These are phyloP conservation scores for Thalassiosira livingstoniorum DNA, from an alignment of 352 stramenopile species.

Conservation along the genomic window DNA sequence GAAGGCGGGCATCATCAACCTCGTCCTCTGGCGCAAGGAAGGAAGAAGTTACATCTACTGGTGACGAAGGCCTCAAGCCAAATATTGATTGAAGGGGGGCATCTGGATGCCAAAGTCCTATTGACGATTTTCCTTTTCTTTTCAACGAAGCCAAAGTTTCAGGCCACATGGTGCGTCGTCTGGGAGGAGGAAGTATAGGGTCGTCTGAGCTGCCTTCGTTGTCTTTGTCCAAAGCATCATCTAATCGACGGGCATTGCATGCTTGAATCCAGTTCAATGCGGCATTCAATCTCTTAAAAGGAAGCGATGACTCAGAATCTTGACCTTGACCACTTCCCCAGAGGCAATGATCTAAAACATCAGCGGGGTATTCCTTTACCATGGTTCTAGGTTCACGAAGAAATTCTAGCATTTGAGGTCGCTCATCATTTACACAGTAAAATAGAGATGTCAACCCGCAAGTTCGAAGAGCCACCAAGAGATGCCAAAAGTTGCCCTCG, in stretches of 20 bases:
- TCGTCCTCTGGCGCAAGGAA: constrained; percentile 47
- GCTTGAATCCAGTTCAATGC: constrained; percentile 58
- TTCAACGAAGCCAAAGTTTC: constrained; percentile 42
- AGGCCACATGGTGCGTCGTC: constrained; percentile 57
- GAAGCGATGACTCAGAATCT: constrained; percentile 30
- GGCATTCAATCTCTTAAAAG: constrained; percentile 40
- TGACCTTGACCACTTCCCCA: constrained; percentile 12
- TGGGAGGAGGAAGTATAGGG: constrained; percentile 39
- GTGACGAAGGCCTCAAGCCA: background rate
- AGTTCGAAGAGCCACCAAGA: constrained; percentile 60
- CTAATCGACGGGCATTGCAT: constrained; percentile 46
- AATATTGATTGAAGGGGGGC: constrained; percentile 26
- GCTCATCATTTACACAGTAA: constrained; percentile 52
- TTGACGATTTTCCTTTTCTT: constrained; percentile 18
- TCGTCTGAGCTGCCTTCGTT: constrained; percentile 33
- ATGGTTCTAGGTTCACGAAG: constrained; percentile 38
- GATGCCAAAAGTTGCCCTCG: constrained; percentile 78
- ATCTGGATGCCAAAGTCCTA: constrained; percentile 53
- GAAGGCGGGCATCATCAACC: constrained; percentile 53
- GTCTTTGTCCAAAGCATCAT: constrained; percentile 21
- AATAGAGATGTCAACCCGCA: constrained; percentile 56
- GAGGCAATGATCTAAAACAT: constrained; percentile 60
- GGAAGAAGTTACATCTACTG: background rate
- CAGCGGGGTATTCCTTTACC: constrained; percentile 44
- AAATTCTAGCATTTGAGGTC: constrained; percentile 31